These are phyloP conservation scores for Zasmidium citrigriseum DNA, from an alignment of 2,329 filamentous ascomycete species.

Conservation along the genomic window DNA sequence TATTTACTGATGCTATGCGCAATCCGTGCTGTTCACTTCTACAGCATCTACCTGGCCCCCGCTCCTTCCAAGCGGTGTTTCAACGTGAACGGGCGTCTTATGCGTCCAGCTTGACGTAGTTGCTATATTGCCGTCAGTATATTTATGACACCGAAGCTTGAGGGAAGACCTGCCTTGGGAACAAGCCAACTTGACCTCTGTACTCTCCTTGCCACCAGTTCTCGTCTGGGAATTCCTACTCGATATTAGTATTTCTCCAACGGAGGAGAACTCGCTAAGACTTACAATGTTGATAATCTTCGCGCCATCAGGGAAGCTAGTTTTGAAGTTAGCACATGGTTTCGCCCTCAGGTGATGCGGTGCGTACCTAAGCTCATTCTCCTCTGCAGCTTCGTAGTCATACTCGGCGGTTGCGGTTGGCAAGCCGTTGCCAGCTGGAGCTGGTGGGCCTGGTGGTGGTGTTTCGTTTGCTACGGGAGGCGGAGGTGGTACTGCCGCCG, in stretches of 20 bases:
- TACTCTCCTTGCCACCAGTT: constrained; percentile 98
- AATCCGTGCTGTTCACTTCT: neutral
- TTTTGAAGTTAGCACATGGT: too few relatives aligned
- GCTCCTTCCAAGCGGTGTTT: too few relatives aligned
- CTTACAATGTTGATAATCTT: constrained; percentile 76
- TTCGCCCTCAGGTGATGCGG: too few relatives aligned
- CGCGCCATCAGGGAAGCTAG: constrained; percentile 89
- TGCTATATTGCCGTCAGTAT: too few relatives aligned
- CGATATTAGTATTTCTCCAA: constrained; percentile 27
- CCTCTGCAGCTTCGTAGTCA: constrained; percentile 95
- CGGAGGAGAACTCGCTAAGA: constrained; percentile 22
- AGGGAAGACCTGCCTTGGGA: constrained; percentile 49
- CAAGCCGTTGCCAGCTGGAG: constrained; percentile 45
- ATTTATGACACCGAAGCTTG: too few relatives aligned
- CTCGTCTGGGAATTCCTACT: constrained; percentile 89
- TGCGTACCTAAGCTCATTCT: constrained; percentile 74
- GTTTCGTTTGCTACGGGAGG: constrained; percentile 37
- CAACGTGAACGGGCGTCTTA: too few relatives aligned
- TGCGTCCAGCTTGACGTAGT: constrained; percentile 52
- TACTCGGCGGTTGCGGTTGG: constrained; percentile 77
- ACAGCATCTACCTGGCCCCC: neutral
- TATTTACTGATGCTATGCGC: neutral
- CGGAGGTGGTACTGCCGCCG: constrained; percentile 44
- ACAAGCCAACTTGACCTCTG: constrained; percentile 76
- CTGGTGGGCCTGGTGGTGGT: constrained; percentile 27